phyloP scores from a whole-genome alignment of 352 stramenopile species.

The Globisporangium paddicum region DNA sequence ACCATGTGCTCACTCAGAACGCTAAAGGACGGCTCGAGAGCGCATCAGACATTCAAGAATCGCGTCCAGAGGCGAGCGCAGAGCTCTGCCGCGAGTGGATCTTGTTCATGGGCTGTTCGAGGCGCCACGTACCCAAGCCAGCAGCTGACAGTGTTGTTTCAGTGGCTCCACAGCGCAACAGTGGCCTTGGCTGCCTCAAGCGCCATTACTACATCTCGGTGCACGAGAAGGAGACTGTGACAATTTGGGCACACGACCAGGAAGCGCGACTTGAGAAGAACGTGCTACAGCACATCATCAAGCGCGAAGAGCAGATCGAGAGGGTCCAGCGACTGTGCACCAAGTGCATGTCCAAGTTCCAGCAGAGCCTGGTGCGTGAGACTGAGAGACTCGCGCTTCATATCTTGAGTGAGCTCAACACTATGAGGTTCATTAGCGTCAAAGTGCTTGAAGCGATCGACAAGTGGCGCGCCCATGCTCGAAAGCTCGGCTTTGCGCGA shows the following conservation, averaged over 20 bases:
- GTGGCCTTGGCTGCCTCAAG: slow-evolving; percentile 53
- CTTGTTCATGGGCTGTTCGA: slow-evolving; percentile 53
- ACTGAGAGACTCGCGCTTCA: slow-evolving; percentile 28
- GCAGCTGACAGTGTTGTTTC: neutral
- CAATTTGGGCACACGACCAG: slow-evolving; percentile 48
- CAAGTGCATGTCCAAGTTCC: slow-evolving; percentile 64
- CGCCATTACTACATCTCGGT: slow-evolving; percentile 74
- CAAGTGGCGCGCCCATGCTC: slow-evolving; percentile 46
- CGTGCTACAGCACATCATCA: slow-evolving; percentile 48
- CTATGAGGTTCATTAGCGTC: slow-evolving; percentile 56
- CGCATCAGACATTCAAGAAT: slow-evolving; percentile 25
- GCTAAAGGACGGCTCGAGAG: slow-evolving; percentile 12
- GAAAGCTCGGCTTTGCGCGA: slow-evolving; percentile 42
- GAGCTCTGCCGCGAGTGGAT: slow-evolving; percentile 71
- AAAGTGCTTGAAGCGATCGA: slow-evolving; percentile 69
- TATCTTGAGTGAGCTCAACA: slow-evolving; percentile 47
- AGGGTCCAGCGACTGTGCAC: slow-evolving; percentile 24
- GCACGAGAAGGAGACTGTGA: slow-evolving; percentile 56
- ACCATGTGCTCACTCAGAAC: slow-evolving; percentile 42
- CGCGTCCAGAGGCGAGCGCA: slow-evolving; percentile 32
- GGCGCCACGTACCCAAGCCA: slow-evolving; percentile 1
- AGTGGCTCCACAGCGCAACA: slow-evolving; percentile 11
- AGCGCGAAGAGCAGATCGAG: slow-evolving; percentile 53
- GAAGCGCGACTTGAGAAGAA: slow-evolving; percentile 67
- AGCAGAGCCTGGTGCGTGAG: slow-evolving; percentile 52